Percentiles rank a stretch among this genome's conserved stretches.
Conservation (phyloP, 345 rosid genomes). For the Populus tremula region DNA sequence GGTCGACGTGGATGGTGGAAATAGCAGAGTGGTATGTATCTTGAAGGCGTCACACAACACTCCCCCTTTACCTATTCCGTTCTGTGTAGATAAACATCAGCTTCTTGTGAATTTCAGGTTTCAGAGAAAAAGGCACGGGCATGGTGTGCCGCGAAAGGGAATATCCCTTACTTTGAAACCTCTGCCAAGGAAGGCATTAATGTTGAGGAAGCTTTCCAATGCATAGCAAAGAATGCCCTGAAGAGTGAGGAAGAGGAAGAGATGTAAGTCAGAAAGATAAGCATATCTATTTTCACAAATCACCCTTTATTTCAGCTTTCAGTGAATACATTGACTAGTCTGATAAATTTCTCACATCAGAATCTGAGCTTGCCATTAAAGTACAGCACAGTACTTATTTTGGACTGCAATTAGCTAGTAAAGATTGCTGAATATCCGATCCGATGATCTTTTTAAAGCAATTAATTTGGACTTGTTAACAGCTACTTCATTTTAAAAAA, state of each 20-base stretch:
- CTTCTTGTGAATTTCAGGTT: slow-evolving; percentile 44
- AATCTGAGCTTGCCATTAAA: background rate
- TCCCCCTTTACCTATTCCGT: background rate
- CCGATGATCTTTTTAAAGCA: background rate
- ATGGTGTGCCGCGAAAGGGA: slow-evolving; percentile 98
- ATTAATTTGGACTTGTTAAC: background rate
- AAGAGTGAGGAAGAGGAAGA: slow-evolving; percentile 95
- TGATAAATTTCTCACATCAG: background rate
- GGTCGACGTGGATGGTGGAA: slow-evolving; percentile 36
- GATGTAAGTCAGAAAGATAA: slow-evolving; percentile 54
- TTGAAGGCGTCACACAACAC: background rate
- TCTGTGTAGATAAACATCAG: background rate
- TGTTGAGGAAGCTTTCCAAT: slow-evolving; percentile 94
- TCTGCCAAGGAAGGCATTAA: slow-evolving; percentile 97
- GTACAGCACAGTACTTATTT: background rate
- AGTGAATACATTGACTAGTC: background rate
- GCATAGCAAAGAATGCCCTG: slow-evolving; percentile 90
- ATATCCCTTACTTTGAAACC: slow-evolving; percentile 95
- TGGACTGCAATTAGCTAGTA: background rate
- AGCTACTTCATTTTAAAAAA: background rate
- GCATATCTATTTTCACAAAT: background rate
- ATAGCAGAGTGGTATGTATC: slow-evolving; percentile 34
- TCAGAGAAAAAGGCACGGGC: slow-evolving; percentile 94
- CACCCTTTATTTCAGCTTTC: background rate
- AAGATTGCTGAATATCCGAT: background rate